Conservation (phyloP, 495 filamentous ascomycete species). For the Podospora anserina region DNA sequence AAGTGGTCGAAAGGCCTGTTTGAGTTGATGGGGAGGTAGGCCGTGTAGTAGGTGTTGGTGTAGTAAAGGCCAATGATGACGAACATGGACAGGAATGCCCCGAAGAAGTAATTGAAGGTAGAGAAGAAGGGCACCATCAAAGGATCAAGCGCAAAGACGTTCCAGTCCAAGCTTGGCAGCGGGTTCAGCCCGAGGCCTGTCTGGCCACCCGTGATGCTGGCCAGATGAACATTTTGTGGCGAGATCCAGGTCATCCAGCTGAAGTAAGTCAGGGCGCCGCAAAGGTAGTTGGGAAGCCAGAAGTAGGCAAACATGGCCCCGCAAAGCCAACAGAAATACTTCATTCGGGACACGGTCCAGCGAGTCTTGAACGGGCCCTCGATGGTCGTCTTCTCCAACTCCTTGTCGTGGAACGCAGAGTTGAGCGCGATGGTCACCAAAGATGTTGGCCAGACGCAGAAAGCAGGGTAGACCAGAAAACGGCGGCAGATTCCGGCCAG, state of each 20-base stretch:
- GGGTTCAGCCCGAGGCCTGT: conserved; percentile 42
- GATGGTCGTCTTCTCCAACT: conserved; percentile 24
- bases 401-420: conserved; percentile 42
- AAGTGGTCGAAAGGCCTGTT: conserved; percentile 42
- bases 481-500: conserved; percentile 52
- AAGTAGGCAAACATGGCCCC: conserved; percentile 43
- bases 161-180: conserved; percentile 44
- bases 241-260: conserved; percentile 47
- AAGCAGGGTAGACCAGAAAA: conserved; percentile 53
- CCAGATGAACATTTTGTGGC: conserved; percentile 35
- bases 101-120: conserved; percentile 41
- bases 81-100: conserved; percentile 29
- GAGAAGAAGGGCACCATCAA: conserved; percentile 46
- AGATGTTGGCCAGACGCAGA: conserved; percentile 44
- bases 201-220: conserved; percentile 31
- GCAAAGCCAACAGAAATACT: conserved; percentile 37
- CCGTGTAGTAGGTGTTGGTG: conserved; percentile 40
- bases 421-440: conserved; percentile 47
- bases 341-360: conserved; percentile 36
- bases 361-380: conserved; percentile 35
- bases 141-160: conserved; percentile 37
- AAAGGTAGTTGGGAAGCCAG: conserved; percentile 46
- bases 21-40: conserved; percentile 39
- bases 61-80: conserved; percentile 38
- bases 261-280: conserved; percentile 35